Percentiles rank a stretch among this genome's conserved stretches.
These are phyloP conservation scores for Imleria badia DNA, from an alignment of 768 basidiomycete genomes.

Conservation along the genomic window DNA sequence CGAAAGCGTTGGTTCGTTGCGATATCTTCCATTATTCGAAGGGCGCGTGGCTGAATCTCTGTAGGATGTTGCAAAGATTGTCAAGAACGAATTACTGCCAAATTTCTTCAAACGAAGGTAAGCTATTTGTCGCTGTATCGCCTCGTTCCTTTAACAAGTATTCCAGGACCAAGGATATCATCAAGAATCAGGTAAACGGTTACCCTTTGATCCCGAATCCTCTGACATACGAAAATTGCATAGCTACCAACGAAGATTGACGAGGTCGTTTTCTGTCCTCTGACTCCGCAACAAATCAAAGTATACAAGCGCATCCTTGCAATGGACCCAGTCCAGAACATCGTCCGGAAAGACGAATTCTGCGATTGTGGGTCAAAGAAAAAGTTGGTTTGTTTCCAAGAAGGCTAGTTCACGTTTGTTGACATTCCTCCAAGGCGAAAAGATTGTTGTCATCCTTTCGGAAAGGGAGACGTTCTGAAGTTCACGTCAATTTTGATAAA, in stretches of 20 bases:
- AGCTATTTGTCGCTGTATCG: background rate
- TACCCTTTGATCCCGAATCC: background rate
- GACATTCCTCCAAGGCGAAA: conserved; percentile 46
- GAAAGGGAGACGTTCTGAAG: conserved; percentile 59
- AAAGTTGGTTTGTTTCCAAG: conserved; percentile 40
- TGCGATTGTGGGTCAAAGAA: conserved; percentile 71
- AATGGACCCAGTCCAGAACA: conserved; percentile 65
- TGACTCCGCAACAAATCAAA: conserved; percentile 65
- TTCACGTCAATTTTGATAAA: conserved; percentile 84
- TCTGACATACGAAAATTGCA: background rate
- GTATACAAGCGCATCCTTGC: conserved; percentile 73
- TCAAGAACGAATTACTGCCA: conserved; percentile 73
- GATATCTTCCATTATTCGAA: background rate
- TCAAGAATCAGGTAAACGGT: conserved; percentile 57
- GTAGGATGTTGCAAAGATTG: conserved; percentile 56
- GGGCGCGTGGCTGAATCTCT: background rate
- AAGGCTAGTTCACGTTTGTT: background rate
- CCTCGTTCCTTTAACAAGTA: background rate
- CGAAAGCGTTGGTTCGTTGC: conserved; percentile 47
- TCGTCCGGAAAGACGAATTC: conserved; percentile 66
- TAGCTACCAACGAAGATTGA: conserved; percentile 89
- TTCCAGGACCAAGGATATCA: conserved; percentile 70
- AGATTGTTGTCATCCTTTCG: conserved; percentile 52
- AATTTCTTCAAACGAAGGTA: conserved; percentile 82
- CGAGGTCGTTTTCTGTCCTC: conserved; percentile 90